phyloP scores from a whole-genome alignment of 345 rosid species.

The Brassica nigra region DNA sequence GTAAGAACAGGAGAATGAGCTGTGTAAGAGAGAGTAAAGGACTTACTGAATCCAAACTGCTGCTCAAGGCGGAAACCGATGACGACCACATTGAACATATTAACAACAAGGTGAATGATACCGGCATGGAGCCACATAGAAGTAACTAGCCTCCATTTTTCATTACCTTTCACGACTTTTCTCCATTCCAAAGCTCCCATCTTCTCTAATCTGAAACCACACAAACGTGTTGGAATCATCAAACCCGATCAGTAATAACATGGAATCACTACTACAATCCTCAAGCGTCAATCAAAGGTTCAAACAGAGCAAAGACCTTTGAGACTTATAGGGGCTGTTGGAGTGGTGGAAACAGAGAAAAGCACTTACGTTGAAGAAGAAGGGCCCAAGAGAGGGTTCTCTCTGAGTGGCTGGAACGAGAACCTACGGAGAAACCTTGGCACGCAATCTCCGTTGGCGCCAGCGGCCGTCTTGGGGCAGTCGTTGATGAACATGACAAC shows the following conservation, averaged over 20 bases:
- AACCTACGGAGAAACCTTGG: slow-evolving; percentile 74
- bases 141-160: slow-evolving; percentile 86
- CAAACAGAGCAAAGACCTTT: background rate
- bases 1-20: background rate
- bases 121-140: slow-evolving; percentile 96
- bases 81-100: slow-evolving; percentile 70
- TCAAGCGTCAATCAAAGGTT: background rate
- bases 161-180: slow-evolving; percentile 61
- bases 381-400: slow-evolving; percentile 93
- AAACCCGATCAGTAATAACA: background rate
- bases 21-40: background rate
- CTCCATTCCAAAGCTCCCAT: slow-evolving; percentile 77
- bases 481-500: slow-evolving; percentile 76
- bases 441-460: slow-evolving; percentile 57
- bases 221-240: background rate
- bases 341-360: background rate
- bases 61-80: slow-evolving; percentile 89
- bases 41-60: slow-evolving; percentile 86
- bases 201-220: slow-evolving; percentile 63
- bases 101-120: slow-evolving; percentile 74
- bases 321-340: too few species aligned
- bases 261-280: background rate
- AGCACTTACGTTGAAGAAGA: slow-evolving; percentile 68
- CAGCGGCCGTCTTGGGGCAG: slow-evolving; percentile 61
- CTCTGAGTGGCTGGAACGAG: slow-evolving; percentile 82